Evolutionary conservation across 1,139 yeast genomes (phyloP), one percentile per base, ranked within the genome.

Genomic region (Saccharomyces hybrid): DNA sequence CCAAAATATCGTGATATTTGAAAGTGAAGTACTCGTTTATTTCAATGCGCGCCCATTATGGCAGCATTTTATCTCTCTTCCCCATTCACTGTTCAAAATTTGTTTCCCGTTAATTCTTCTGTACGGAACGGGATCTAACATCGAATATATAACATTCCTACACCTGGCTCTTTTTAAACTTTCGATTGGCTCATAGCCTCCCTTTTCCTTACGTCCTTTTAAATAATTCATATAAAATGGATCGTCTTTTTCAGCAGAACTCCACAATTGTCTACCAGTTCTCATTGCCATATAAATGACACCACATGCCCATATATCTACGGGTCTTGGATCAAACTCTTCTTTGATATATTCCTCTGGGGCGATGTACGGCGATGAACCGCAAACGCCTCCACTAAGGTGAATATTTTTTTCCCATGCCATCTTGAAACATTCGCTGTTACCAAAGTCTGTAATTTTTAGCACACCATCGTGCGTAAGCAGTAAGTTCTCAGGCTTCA

Each of bases 221-320:
- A 91, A 73, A 66, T 91, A 93, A 62, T 80, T 84, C 50, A 77
- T 74, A 70, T 84, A 91, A 67, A 87, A 88, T 62, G 85, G 95
- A 69, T 93, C 98, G 53, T 83, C 88, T 50, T 76, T 79, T 59
- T 81, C 82, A 2, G 98, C 97, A 56, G 84, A 75, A 63, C 86
- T 84, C 99, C 99, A 93, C 56, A 93, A 73, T 65, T 91, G 96
- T 55, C 96, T 78, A 1, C 98, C 99, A 0, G 97, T 88, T 66
- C 98, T 79, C 98, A 93, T 91, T 8, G 97, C 97, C 97, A 93
- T 90, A 71, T 91, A 93, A 49, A 93, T 88, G 23, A 93, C 95
- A 52, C 98, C 99, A 70, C 95, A 86, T 0, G 98, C 87, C 99
- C 99, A 93, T 50, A 93, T 83, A 70, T 93, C 98, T 9, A 90